Base-by-base conservation (phyloP, 805 yeast species). In the Hagleromyces aurorensis region DNA sequence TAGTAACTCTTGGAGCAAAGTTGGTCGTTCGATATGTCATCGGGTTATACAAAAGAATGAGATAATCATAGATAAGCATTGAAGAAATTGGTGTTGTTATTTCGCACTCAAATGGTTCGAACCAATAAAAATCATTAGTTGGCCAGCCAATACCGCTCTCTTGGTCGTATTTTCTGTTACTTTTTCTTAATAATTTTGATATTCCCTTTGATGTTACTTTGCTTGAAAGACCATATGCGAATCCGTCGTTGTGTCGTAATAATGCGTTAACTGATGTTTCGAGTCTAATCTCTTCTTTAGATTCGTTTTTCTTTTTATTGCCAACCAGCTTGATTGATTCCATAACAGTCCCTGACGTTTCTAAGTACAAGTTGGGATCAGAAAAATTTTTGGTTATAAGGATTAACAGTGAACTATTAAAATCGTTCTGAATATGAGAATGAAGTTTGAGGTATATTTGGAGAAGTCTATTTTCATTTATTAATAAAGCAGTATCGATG, bases 181-280 rank as follows among this genome's bases (percentile, higher is more conserved):
- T 44, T 36, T 58, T 57, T 17, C 57, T 47, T 21, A 48, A 34
- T 19, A 67, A 43, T 29, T 64, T 66, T 30, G 61, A 65, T 13
- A 70, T 50, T 8, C 46, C 39, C 19, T 53, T 44, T 4, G 50
- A 45, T 5, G 45, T 37, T 15, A 65, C 57, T 38, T 70, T 71
- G 43, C 77, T 69, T 0, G 78, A 65, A 2, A 74, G 50, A 3
- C 82, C 81, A 50, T 59, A 70, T 3, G 65, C 62, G 43, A 62
- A 64, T 12, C 66, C 69, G 37, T 62, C 66, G 25, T 65, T 50
- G 19, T 41, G 42, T 7, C 46, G 36, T 7, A 55, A 33, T 7
- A 56, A 19, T 16, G 40, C 42, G 26, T 43, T 42, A 1, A 54
- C 40, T 22, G 46, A 23, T 21, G 43, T 39, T 11, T 47, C 52